Percentiles rank a stretch among this genome's conserved stretches.
phyloP scores from a whole-genome alignment of 2,329 filamentous ascomycete species.

The Alternaria rosae region DNA sequence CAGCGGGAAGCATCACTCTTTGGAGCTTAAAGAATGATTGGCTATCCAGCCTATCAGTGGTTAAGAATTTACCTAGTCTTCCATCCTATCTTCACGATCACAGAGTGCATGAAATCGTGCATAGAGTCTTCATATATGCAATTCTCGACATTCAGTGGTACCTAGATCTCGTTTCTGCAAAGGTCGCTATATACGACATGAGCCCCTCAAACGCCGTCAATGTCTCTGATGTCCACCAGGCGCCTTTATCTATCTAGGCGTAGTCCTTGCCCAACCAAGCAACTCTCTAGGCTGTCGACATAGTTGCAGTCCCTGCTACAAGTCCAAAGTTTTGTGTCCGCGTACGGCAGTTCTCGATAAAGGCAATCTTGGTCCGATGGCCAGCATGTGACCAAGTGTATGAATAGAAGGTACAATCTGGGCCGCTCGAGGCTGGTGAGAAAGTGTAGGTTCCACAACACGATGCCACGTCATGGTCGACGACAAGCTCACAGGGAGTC shows the following conservation, averaged over 20 bases:
- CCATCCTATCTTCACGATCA: not conserved
- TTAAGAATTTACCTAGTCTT: not conserved
- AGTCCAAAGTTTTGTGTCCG: not conserved
- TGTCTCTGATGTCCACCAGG: conserved; percentile 22
- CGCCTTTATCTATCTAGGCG: not conserved
- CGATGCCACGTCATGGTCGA: not conserved
- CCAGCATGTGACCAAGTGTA: conserved; percentile 43
- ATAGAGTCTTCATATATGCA: not conserved
- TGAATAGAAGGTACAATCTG: conserved; percentile 6
- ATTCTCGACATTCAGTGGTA: conserved; percentile 5
- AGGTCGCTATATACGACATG: conserved; percentile 31
- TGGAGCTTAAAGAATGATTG: not conserved
- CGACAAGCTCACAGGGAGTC: not conserved
- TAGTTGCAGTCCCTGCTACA: conserved; percentile 19
- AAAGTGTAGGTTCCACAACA: conserved; percentile 18
- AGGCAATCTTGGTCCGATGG: conserved; percentile 34
- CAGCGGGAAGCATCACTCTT: not conserved
- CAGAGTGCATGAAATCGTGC: not conserved
- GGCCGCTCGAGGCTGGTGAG: conserved; percentile 22
- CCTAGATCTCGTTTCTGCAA: conserved; percentile 22
- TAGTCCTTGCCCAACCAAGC: conserved; percentile 9
- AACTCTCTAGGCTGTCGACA: not conserved
- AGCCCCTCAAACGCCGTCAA: conserved; percentile 40
- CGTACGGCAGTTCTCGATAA: not conserved
- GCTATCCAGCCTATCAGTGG: too few species aligned